These are phyloP conservation scores for Ustulina deusta DNA, from an alignment of 2,329 filamentous ascomycete species.

Conservation along the genomic window DNA sequence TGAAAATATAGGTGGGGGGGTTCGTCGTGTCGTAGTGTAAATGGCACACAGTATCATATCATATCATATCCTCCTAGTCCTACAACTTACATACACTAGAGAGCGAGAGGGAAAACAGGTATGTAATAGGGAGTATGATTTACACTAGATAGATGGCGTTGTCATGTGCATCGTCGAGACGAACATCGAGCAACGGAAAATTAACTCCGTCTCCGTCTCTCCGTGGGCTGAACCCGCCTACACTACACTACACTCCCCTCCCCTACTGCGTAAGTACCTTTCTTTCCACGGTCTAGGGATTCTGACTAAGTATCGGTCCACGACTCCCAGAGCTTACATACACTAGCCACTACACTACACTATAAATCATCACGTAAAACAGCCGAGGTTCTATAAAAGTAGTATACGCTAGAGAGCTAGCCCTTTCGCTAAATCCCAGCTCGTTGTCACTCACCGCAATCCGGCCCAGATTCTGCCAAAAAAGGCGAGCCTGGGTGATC, in stretches of 20 bases:
- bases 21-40: background rate
- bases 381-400: conserved; percentile 5
- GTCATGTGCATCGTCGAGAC: background rate
- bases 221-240: background rate
- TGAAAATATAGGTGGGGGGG: conserved; percentile 12
- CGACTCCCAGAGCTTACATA: background rate
- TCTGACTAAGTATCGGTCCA: background rate
- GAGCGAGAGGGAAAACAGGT: too few relatives aligned
- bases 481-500: conserved; percentile 17
- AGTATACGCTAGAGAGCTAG: too few relatives aligned
- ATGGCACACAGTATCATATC: background rate
- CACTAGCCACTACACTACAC: background rate
- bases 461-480: conserved; percentile 16
- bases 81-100: background rate
- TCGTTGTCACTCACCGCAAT: conserved; percentile 19
- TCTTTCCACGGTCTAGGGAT: too few relatives aligned
- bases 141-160: background rate
- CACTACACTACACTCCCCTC: too few relatives aligned
- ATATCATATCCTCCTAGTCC: background rate
- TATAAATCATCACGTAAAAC: background rate
- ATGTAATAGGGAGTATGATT: background rate
- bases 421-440: conserved; percentile 20
- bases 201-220: conserved; percentile 8
- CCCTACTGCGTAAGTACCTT: too few relatives aligned
- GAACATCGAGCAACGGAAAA: background rate